Evolutionary conservation across 148 eudicot species (phyloP).

Genomic region (Chenopodium formosanum): DNA sequence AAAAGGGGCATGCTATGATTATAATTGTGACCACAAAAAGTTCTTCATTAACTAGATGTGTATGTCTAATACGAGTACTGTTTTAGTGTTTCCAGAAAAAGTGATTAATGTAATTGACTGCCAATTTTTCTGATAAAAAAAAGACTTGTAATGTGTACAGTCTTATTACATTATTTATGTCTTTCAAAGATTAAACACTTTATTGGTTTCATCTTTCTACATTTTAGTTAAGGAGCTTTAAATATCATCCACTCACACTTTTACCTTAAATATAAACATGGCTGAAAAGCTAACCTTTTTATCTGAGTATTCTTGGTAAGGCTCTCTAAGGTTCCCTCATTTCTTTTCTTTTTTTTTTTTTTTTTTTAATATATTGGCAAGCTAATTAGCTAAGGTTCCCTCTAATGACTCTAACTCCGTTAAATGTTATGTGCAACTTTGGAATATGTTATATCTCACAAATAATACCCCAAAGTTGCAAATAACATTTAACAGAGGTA

Average conservation of each 20-base stretch:
- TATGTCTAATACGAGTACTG: background rate
- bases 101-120: background rate
- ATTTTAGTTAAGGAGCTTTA: too few relatives aligned
- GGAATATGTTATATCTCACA: too few relatives aligned
- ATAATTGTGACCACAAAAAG: constrained; percentile 23
- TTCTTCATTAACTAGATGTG: constrained; percentile 16
- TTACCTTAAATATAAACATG: too few relatives aligned
- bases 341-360: too few relatives aligned
- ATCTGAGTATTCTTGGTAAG: background rate
- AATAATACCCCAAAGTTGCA: too few relatives aligned
- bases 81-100: background rate
- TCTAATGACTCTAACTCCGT: too few relatives aligned
- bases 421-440: too few relatives aligned
- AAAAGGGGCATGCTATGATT: constrained; percentile 21
- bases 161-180: background rate
- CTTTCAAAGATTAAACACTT: background rate
- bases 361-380: too few relatives aligned
- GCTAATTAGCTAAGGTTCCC: too few relatives aligned
- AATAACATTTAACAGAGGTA: too few relatives aligned
- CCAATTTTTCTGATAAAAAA: background rate
- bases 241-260: background rate
- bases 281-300: background rate
- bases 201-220: background rate
- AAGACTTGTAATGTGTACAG: background rate
- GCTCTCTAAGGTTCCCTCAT: too few relatives aligned